Percentiles rank a stretch among this genome's conserved stretches.
These are phyloP conservation scores for Vigna mungo DNA, from an alignment of 306 rosid species.

Conservation along the genomic window DNA sequence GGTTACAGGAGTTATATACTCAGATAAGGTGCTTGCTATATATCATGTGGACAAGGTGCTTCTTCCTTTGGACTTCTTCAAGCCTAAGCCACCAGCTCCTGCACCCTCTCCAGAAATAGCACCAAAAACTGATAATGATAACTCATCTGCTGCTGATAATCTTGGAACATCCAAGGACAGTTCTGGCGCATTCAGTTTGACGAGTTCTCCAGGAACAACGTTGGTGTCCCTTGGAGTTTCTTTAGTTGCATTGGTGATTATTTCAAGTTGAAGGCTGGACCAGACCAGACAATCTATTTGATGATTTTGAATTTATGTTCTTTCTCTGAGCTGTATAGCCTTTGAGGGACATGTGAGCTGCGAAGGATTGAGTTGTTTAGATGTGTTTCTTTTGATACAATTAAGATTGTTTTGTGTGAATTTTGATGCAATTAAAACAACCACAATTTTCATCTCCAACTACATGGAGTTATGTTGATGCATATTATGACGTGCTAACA, in stretches of 20 bases:
- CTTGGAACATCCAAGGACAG: conserved; percentile 33
- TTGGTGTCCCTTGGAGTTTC: conserved; percentile 40
- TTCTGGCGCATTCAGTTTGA: conserved; percentile 20
- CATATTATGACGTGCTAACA: background rate
- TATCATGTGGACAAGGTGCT: conserved; percentile 28
- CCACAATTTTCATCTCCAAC: background rate
- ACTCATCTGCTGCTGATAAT: conserved; percentile 9
- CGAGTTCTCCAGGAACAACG: conserved; percentile 24
- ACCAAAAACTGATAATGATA: conserved; percentile 18
- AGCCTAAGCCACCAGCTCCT: conserved; percentile 50
- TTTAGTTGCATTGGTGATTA: background rate
- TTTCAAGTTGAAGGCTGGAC: conserved; percentile 11
- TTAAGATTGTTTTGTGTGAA: conserved; percentile 20
- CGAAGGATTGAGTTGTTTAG: background rate
- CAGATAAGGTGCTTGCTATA: conserved; percentile 51
- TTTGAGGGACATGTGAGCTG: conserved; percentile 5
- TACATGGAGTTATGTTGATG: background rate
- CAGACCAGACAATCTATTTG: background rate
- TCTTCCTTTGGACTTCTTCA: conserved; percentile 48
- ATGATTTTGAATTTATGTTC: conserved; percentile 5
- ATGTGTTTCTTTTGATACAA: background rate
- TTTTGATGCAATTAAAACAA: background rate
- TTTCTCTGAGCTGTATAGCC: background rate
- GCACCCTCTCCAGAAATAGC: conserved; percentile 38
- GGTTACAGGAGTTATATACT: conserved; percentile 50